Conservation (phyloP, 2,329 filamentous ascomycete species). For the Sclerotiophoma versabilis region DNA sequence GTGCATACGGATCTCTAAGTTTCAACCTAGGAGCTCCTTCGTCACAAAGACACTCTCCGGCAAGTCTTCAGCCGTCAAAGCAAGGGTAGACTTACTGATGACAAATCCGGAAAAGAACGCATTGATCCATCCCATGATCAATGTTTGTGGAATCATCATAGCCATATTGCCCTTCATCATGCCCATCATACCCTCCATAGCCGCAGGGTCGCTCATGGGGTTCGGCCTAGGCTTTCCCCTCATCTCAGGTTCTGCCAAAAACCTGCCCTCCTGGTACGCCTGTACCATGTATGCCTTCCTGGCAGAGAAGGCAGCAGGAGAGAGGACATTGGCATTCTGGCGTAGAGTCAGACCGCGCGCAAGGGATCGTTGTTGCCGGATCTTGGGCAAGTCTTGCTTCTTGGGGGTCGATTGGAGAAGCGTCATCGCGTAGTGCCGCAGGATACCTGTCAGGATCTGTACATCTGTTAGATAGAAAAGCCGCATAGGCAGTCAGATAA, state of each 20-base stretch:
- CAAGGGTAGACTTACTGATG: constrained; percentile 72
- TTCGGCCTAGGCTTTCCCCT: constrained; percentile 89
- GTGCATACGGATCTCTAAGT: background rate
- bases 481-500: background rate
- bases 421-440: constrained; percentile 95
- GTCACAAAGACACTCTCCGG: background rate
- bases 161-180: constrained; percentile 99
- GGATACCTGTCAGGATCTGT: constrained; percentile 87
- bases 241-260: constrained; percentile 85
- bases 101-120: constrained; percentile 98
- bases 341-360: constrained; percentile 85
- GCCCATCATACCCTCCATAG: constrained; percentile 99
- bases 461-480: constrained; percentile 17
- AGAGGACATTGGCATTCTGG: constrained; percentile 80
- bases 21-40: background rate
- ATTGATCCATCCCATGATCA: constrained; percentile 99
- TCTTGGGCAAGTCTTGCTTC: constrained; percentile 74
- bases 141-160: constrained; percentile 98
- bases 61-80: background rate
- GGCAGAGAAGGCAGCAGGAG: constrained; percentile 75
- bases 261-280: constrained; percentile 84
- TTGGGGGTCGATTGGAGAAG: constrained; percentile 87
- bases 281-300: constrained; percentile 82
- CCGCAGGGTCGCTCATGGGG: constrained; percentile 91
- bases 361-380: constrained; percentile 85